phyloP scores from a whole-genome alignment of 345 rosid species.

The Syzygium grande region DNA sequence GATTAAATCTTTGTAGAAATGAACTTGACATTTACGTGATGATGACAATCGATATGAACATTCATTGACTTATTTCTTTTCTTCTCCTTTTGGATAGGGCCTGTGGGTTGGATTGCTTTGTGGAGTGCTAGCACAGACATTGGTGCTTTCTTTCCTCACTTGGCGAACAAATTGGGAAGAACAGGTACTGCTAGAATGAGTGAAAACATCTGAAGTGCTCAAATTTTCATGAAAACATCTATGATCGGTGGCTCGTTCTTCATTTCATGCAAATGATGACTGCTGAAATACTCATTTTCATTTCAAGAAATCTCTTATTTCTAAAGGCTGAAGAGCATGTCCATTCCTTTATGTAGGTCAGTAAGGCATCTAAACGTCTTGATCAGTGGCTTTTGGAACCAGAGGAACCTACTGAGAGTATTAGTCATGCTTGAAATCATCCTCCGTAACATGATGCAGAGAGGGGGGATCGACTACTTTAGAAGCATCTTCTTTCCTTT shows the following conservation, averaged over 20 bases:
- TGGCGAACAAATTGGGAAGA: slow-evolving; percentile 45
- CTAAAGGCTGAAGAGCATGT: neutral
- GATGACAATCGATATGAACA: neutral
- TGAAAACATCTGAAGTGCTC: neutral
- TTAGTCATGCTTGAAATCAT: neutral
- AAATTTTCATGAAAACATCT: neutral
- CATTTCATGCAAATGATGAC: neutral
- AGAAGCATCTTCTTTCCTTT: neutral
- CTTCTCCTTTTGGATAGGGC: slow-evolving; percentile 20
- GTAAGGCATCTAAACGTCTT: neutral
- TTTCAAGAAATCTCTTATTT: neutral
- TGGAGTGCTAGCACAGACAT: slow-evolving; percentile 27
- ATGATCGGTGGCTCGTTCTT: neutral
- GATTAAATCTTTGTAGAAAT: neutral
- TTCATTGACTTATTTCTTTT: neutral
- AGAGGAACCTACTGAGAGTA: neutral
- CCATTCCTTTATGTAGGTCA: neutral
- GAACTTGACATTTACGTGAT: neutral
- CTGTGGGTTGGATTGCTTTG: slow-evolving; percentile 52
- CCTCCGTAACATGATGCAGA: neutral
- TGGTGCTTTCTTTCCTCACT: slow-evolving; percentile 27
- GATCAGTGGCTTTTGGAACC: slow-evolving; percentile 3
- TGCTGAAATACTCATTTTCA: neutral
- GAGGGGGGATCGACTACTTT: neutral
- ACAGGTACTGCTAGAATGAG: slow-evolving; percentile 19